Evolutionary conservation across 2,329 filamentous ascomycete species (phyloP).

Genomic region (Fusarium sambucinum): DNA sequence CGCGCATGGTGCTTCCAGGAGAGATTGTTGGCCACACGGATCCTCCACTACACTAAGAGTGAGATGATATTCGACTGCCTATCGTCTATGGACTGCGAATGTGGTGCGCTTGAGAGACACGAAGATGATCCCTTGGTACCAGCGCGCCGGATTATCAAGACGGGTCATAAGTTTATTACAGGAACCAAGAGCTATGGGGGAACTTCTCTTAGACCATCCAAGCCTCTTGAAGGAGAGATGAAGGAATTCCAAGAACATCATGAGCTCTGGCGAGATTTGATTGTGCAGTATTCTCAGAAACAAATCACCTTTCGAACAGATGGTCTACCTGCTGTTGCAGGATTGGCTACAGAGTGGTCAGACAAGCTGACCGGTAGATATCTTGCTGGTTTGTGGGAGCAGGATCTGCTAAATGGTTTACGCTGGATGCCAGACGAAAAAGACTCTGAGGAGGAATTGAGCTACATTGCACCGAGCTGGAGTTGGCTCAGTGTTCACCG

Average conservation of each 20-base stretch:
- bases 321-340: conserved; percentile 43
- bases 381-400: conserved; percentile 46
- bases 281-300: conserved; percentile 43
- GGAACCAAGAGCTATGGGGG: conserved; percentile 15
- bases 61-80: conserved; percentile 47
- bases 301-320: conserved; percentile 41
- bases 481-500: conserved; percentile 46
- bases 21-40: conserved; percentile 44
- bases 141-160: conserved; percentile 40
- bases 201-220: background rate
- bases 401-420: conserved; percentile 31
- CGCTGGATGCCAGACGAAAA: conserved; percentile 39
- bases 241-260: conserved; percentile 30
- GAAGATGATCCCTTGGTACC: conserved; percentile 32
- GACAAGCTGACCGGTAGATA: conserved; percentile 36
- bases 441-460: background rate
- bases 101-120: conserved; percentile 35
- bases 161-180: conserved; percentile 36
- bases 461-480: conserved; percentile 43
- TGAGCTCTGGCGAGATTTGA: conserved; percentile 43
- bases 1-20: conserved; percentile 51
- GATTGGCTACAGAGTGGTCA: conserved; percentile 41
- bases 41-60: conserved; percentile 48
- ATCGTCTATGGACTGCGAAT: conserved; percentile 44
- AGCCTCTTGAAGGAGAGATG: background rate